A percentile compares a stretch with the other conserved stretches of the same genome.
Evolutionary conservation across 2,329 filamentous ascomycete genomes (phyloP).

Genomic region (Blumeriella jaapii): DNA sequence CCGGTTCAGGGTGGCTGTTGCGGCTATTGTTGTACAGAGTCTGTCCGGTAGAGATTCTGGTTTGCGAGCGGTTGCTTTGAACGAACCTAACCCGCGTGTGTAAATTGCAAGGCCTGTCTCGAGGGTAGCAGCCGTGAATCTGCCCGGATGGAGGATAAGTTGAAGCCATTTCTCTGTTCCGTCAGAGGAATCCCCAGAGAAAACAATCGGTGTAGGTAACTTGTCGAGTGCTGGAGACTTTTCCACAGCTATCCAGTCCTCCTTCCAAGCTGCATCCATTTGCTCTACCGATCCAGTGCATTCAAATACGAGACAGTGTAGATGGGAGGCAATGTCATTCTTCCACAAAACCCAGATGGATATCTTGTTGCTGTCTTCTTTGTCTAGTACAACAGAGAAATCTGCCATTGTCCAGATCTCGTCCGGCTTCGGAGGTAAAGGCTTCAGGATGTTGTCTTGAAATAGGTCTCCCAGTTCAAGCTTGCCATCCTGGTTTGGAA

Average conservation of each 20-base stretch:
- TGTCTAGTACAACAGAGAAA: slow-evolving; percentile 49
- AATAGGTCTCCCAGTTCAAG: slow-evolving; percentile 63
- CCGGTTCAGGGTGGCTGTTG: slow-evolving; percentile 54
- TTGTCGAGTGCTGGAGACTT: slow-evolving; percentile 38
- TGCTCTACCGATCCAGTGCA: slow-evolving; percentile 20
- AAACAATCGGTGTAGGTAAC: slow-evolving; percentile 41
- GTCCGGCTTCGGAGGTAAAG: slow-evolving; percentile 51
- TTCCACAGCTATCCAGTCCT: slow-evolving; percentile 59
- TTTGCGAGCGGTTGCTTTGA: slow-evolving; percentile 33
- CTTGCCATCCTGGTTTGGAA: slow-evolving; percentile 47
- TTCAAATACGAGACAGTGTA: slow-evolving; percentile 63
- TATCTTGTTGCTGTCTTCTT: slow-evolving; percentile 42
- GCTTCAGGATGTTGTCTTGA: slow-evolving; percentile 53
- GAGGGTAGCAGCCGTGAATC: slow-evolving; percentile 67
- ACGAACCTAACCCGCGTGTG: slow-evolving; percentile 46
- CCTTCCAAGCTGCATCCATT: slow-evolving; percentile 40
- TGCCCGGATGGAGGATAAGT: slow-evolving; percentile 71
- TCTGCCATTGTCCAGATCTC: slow-evolving; percentile 73
- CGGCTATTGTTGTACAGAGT: slow-evolving; percentile 60
- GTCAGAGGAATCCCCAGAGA: slow-evolving; percentile 54
- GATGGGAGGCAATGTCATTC: slow-evolving; percentile 67
- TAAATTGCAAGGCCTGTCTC: slow-evolving; percentile 79
- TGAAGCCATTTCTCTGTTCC: slow-evolving; percentile 77
- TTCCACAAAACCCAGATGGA: slow-evolving; percentile 74
- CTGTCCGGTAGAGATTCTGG: slow-evolving; percentile 58